Evolutionary conservation across 2,329 filamentous ascomycete species (phyloP), one percentile per base, ranked within the genome.

Genomic region (Botrytis cinerea): DNA sequence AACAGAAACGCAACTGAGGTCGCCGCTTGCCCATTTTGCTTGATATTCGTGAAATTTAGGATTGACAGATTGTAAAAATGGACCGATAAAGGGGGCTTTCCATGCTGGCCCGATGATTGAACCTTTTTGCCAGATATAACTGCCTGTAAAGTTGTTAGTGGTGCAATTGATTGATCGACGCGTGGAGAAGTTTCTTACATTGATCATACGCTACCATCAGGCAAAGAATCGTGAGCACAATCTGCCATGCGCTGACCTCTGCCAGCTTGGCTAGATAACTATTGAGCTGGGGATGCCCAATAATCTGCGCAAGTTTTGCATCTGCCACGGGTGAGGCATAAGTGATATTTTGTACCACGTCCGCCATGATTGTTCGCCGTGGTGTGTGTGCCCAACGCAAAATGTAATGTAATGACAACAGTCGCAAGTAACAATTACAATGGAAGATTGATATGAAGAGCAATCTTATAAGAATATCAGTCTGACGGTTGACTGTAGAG

Each of bases 1-100:
- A 80, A 99, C 94, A 3, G 95, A 98, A 75, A 99, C 96, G 81
- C 96, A 99, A 87, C 95, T 98, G 78, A 99, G 87, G 66, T 93
- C 91, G 64, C 93, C 96, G 81, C 94, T 97, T 79, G 88, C 83
- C 96, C 96, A 99, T 87, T 98, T 98, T 75, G 88, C 91, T 82
- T 95, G 88, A 85, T 99, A 99, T 80, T 95, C 89, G 75, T 92
- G 90, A 82, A 98, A 98, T 80, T 95, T 93, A 73, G 96, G 96
- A 83, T 97, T 91, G 79, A 98, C 87, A 43, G 94, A 97, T 81
- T 98, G 87, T 73, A 98, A 87, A 83, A 99, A 98, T 8, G 96
- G 95, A n/a, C 96, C 96, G 82, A 98, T 94, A 81, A 96, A 95
- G 60, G 93, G 93, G 74, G 91, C 86, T 84, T 96, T 96, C 86